These are phyloP conservation scores for Pichia sp. DNA, from an alignment of 1,139 yeast genomes.

Conservation along the genomic window DNA sequence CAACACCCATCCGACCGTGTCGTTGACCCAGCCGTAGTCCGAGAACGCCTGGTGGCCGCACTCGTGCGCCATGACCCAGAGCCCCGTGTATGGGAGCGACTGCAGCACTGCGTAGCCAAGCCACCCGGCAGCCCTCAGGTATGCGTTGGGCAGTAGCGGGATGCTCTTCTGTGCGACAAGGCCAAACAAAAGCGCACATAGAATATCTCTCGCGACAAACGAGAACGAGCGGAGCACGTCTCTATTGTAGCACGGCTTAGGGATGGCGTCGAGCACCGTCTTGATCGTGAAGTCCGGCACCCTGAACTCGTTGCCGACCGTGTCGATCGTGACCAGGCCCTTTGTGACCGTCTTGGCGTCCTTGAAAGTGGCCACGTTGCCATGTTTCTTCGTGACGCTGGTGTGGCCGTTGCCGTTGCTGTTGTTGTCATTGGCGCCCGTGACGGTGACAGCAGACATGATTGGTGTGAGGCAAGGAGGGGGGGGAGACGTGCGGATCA, in stretches of 20 bases:
- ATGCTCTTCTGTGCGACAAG: constrained; percentile 46
- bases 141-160: constrained; percentile 44
- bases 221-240: constrained; percentile 45
- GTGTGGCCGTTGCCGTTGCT: neutral
- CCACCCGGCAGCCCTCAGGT: constrained; percentile 56
- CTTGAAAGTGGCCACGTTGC: constrained; percentile 3
- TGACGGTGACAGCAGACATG: constrained; percentile 30
- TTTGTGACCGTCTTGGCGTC: constrained; percentile 18
- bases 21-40: constrained; percentile 64
- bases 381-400: neutral
- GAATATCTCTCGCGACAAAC: constrained; percentile 57
- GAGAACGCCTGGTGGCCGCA: constrained; percentile 88
- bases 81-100: constrained; percentile 68
- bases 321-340: constrained; percentile 37
- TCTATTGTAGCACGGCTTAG: constrained; percentile 59
- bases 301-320: constrained; percentile 51
- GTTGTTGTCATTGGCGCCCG: constrained; percentile 22
- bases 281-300: constrained; percentile 62
- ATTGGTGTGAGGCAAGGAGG: neutral
- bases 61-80: constrained; percentile 87
- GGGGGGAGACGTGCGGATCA: neutral
- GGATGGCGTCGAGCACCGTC: constrained; percentile 57
- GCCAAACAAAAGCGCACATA: constrained; percentile 40
- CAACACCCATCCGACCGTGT: constrained; percentile 74
- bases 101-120: constrained; percentile 18